Conservation (phyloP, 2,329 filamentous ascomycete genomes). For the Xenoacremonium recifei region DNA sequence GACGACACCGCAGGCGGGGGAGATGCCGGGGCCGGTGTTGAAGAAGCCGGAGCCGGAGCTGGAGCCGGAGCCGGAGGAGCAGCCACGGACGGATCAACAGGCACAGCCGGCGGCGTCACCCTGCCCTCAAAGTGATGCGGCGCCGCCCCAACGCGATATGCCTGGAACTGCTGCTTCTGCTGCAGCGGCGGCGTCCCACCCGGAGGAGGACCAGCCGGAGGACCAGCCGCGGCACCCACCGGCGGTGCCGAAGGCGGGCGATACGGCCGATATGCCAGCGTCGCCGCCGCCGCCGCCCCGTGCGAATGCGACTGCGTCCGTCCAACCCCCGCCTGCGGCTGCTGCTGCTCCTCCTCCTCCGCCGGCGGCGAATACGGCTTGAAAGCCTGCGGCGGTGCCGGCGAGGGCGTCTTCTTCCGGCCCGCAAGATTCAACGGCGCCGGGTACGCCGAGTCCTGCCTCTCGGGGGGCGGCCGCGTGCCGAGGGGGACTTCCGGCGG, state of each 20-base stretch:
- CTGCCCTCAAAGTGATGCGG: constrained; percentile 26
- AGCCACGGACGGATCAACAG: background rate
- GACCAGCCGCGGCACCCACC: constrained; percentile 5
- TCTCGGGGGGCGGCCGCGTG: constrained; percentile 9
- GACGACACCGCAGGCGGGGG: constrained; percentile 8
- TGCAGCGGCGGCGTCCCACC: background rate
- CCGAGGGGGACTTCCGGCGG: constrained; percentile 9
- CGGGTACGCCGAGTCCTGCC: constrained; percentile 13
- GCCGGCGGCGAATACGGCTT: constrained; percentile 28
- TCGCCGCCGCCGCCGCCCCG: constrained; percentile 5
- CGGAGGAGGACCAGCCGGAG: constrained; percentile 1
- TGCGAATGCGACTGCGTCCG: constrained; percentile 20
- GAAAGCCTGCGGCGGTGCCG: constrained; percentile 22
- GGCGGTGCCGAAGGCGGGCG: constrained; percentile 20
- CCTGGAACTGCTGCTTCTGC: background rate
- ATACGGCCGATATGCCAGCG: constrained; percentile 29
- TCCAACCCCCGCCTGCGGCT: constrained; percentile 2
- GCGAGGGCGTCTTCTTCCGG: no score
- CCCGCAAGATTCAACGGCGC: constrained; percentile 28
- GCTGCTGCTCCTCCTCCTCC: constrained; percentile 7
- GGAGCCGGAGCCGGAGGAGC: background rate
- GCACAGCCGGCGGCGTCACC: no score
- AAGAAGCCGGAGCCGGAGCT: background rate
- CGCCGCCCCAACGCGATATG: constrained; percentile 11
- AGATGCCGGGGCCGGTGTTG: background rate